These are phyloP conservation scores for Botrytis pseudocinerea DNA, from an alignment of 2,329 filamentous ascomycete species.

Conservation along the genomic window DNA sequence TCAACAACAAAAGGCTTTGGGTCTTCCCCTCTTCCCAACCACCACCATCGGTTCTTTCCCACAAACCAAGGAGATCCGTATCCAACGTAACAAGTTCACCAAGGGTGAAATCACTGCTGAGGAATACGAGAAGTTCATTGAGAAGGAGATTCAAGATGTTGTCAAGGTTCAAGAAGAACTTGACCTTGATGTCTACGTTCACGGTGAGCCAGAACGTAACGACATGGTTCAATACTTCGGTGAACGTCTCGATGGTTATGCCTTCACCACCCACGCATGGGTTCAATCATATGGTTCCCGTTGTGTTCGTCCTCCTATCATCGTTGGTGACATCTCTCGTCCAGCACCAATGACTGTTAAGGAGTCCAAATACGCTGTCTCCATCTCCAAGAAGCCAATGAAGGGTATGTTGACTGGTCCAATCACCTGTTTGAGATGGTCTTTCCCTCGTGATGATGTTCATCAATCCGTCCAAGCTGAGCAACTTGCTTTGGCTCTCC, in stretches of 20 bases:
- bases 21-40: constrained; percentile 94
- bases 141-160: constrained; percentile 95
- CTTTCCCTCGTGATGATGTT: constrained; percentile 98
- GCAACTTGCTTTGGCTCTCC: constrained; percentile 96
- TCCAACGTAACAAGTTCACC: constrained; percentile 96
- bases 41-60: constrained; percentile 99
- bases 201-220: constrained; percentile 99
- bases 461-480: constrained; percentile 99
- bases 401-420: constrained; percentile 99
- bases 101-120: constrained; percentile 93
- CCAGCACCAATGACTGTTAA: constrained; percentile 98
- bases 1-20: constrained; percentile 88
- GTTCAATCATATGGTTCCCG: constrained; percentile 98
- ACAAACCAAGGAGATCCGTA: constrained; percentile 97
- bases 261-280: constrained; percentile 99
- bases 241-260: constrained; percentile 93
- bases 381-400: constrained; percentile 98
- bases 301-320: constrained; percentile 96
- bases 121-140: constrained; percentile 98
- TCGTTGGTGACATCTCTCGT: constrained; percentile 97
- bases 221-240: constrained; percentile 99
- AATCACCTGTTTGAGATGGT: constrained; percentile 98
- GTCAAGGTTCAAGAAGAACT: constrained; percentile 98
- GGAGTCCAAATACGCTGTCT: constrained; percentile 98
- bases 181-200: constrained; percentile 92